Evolutionary conservation across 1,284 basidiomycete genomes (phyloP), one percentile per base, ranked within the genome.

Genomic region (Malassezia sympodialis): DNA sequence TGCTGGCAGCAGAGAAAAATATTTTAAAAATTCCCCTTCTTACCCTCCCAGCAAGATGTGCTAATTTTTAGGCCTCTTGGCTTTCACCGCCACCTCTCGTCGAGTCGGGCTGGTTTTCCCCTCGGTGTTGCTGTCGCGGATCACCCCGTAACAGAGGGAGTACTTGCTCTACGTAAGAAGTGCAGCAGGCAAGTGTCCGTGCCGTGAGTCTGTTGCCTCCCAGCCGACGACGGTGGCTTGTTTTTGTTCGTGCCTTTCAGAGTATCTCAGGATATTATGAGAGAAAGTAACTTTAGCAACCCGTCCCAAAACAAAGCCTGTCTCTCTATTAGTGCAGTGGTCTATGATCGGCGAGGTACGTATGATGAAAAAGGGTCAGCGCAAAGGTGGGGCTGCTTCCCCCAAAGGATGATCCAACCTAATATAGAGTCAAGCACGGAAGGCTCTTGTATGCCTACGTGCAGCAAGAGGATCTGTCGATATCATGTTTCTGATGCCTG

Each of bases 221-320:
- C 37, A 19, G n/a, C 19, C 37, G 37, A 39, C 37, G 37, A 39
- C 37, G 37, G 21, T 50, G 21, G n/a, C 37, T 37, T 39, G 26
- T 40, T 28, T 31, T 50, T 24, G 27, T 28, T 40, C 12, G 27
- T 10, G 32, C 15, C 15, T 19, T 37, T 31, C 17, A 6, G 14
- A 34, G 14, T 5, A 39, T 8, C 37, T 19, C 1, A 8, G 17
- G 17, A 31, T 4, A 47, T 19, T 11, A 96, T 98, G 93, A 83
- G 93, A 69, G 91, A 98, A 76, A 88, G 88, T 71, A 96, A 94
- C 81, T 91, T 93, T 78, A 86, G 86, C 53, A 93, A 93, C 77
- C 89, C 91, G 26, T 82, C 84, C 42, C 90, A 93, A 79, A 94
- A 94, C 79, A 83, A 90, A 79, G 93, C 93, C 14, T 89, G 87